Evolutionary conservation across 2,329 filamentous ascomycete species (phyloP).

Genomic region (Microcyclospora pomicola): DNA sequence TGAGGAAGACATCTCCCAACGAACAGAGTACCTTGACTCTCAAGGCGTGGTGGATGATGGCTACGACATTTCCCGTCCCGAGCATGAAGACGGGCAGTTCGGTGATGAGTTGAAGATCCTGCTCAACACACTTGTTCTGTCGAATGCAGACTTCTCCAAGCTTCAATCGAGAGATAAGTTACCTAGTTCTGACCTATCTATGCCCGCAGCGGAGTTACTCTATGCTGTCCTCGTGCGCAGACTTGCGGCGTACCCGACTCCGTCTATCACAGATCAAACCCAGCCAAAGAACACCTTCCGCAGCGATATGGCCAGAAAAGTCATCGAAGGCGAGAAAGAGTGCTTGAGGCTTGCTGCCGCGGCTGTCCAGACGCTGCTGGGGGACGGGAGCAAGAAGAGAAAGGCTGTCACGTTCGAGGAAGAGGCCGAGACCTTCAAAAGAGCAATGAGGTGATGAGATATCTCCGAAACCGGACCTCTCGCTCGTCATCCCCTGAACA

Average conservation of each 20-base stretch:
- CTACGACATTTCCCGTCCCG: constrained; percentile 41
- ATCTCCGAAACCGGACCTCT: no score
- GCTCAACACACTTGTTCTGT: constrained; percentile 31
- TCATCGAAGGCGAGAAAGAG: constrained; percentile 59
- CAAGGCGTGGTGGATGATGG: constrained; percentile 55
- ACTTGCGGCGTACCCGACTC: constrained; percentile 38
- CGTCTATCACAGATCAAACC: constrained; percentile 6
- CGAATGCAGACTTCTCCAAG: constrained; percentile 27
- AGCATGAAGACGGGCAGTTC: constrained; percentile 21
- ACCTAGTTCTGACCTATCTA: constrained; percentile 25
- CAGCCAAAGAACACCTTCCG: constrained; percentile 11
- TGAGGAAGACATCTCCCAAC: constrained; percentile 12
- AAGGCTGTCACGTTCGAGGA: constrained; percentile 11
- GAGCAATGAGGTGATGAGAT: not conserved
- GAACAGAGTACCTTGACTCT: constrained; percentile 45
- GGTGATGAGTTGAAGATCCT: constrained; percentile 30
- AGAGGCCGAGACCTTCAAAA: constrained; percentile 4
- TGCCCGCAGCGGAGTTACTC: constrained; percentile 28
- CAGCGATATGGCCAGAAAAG: constrained; percentile 46
- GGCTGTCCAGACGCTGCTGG: constrained; percentile 3
- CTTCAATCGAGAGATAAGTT: constrained; percentile 29
- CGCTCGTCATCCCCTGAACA: no score
- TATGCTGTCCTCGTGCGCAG: constrained; percentile 26
- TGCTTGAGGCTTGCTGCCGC: constrained; percentile 42
- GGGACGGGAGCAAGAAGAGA: constrained; percentile 10